Conservation (phyloP, 2,329 filamentous ascomycete species). For the Paecilomyces niveus region DNA sequence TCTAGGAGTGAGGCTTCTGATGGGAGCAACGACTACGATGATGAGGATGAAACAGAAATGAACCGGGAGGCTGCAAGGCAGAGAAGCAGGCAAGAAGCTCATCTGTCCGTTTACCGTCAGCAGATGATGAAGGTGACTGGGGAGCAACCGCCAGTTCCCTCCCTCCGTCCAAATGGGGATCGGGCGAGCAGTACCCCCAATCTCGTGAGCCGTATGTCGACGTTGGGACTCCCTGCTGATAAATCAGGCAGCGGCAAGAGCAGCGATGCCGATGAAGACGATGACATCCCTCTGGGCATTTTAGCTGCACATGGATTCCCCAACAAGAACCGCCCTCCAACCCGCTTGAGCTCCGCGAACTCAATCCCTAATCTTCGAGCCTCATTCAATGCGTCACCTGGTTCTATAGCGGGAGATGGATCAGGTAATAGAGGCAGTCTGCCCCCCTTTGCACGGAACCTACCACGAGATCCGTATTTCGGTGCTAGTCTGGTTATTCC, state of each 20-base stretch:
- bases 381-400: conserved; percentile 44
- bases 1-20: conserved; percentile 49
- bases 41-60: conserved; percentile 74
- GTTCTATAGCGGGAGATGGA: conserved; percentile 49
- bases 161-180: conserved; percentile 49
- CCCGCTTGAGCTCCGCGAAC: conserved; percentile 54
- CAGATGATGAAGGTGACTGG: conserved; percentile 97
- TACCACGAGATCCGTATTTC: conserved; percentile 79
- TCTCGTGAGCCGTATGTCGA: conserved; percentile 30
- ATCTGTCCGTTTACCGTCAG: conserved; percentile 82
- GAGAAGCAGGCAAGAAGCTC: conserved; percentile 79
- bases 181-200: conserved; percentile 54
- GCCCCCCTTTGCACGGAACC: conserved; percentile 72
- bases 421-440: conserved; percentile 47
- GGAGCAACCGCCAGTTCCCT: conserved; percentile 49
- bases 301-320: conserved; percentile 86
- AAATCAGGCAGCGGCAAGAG: conserved; percentile 32
- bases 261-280: conserved; percentile 64
- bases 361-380: conserved; percentile 67
- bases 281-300: conserved; percentile 80
- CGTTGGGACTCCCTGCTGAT: conserved; percentile 24
- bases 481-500: conserved; percentile 70
- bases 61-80: conserved; percentile 66
- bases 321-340: conserved; percentile 66
- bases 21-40: conserved; percentile 62